phyloP scores from a whole-genome alignment of 257 asterid species.

The Paraleonurus japonicus region DNA sequence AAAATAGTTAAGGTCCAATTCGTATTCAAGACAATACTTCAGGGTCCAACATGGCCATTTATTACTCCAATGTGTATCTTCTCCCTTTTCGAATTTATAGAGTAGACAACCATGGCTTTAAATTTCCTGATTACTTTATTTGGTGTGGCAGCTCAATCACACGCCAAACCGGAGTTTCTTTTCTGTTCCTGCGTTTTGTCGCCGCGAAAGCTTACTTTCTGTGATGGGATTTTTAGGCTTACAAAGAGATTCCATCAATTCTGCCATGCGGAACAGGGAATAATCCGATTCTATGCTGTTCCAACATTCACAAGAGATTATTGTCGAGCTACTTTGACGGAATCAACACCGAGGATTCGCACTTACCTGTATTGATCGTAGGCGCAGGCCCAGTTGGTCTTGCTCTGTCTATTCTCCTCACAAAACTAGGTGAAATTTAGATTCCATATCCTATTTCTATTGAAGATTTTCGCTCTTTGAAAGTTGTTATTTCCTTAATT shows the following conservation, averaged over 20 bases:
- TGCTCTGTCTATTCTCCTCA: conserved; percentile 72
- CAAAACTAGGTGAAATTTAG: conserved; percentile 61
- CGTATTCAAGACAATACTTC: too few species aligned
- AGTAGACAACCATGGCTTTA: too few species aligned
- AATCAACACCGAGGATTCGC: conserved; percentile 35
- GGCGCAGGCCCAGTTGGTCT: conserved; percentile 99
- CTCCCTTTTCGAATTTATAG: too few species aligned
- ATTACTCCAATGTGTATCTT: too few species aligned
- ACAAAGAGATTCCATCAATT: conserved; percentile 35
- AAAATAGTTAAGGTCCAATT: too few species aligned
- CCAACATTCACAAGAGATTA: too few species aligned
- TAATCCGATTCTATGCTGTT: conserved; percentile 13
- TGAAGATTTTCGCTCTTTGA: not conserved
- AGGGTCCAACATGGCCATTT: too few species aligned
- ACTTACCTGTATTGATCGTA: conserved; percentile 75
- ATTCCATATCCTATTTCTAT: not conserved
- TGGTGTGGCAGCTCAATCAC: not conserved
- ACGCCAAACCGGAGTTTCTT: not conserved
- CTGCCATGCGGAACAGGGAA: conserved; percentile 23
- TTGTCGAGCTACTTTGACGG: conserved; percentile 36
- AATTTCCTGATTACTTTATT: too few species aligned
- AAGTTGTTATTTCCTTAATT: not conserved
- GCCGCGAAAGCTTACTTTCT: not conserved
- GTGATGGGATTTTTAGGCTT: conserved; percentile 47
- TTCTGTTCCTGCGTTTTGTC: not conserved